Percentiles rank a stretch among this genome's conserved stretches.
These are phyloP conservation scores for Immersiella caudata DNA, from an alignment of 495 filamentous ascomycete genomes.

Conservation along the genomic window DNA sequence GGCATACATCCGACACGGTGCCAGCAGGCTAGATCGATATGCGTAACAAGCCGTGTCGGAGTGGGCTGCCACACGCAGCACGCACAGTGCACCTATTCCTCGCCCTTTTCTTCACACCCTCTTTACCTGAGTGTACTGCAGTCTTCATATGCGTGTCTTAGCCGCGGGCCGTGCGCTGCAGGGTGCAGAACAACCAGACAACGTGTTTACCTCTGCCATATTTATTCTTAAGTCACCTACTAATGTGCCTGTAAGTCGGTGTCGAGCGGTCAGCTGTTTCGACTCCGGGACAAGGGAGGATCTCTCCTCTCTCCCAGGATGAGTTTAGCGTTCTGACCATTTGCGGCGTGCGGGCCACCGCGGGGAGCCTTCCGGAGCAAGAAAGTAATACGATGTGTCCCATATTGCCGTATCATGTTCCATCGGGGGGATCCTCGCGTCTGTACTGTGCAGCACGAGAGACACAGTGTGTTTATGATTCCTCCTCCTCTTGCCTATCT, in stretches of 20 bases:
- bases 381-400: background rate
- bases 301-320: background rate
- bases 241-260: background rate
- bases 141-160: background rate
- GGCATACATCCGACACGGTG: conserved; percentile 1
- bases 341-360: background rate
- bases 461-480: background rate
- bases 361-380: background rate
- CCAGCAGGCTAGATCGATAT: background rate
- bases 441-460: background rate
- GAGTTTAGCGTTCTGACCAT: background rate
- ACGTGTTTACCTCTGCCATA: background rate
- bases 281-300: background rate
- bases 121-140: background rate
- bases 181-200: background rate
- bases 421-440: background rate
- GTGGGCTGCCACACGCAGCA: background rate
- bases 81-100: background rate
- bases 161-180: background rate
- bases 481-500: background rate
- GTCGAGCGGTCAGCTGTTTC: background rate
- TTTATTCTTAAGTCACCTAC: too few species aligned
- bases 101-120: background rate
- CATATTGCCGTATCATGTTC: conserved; percentile 1
- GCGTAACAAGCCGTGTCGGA: conserved; percentile 1